A percentile compares a stretch with the other conserved stretches of the same genome.
Conservation (phyloP, 176 grass and related monocot species). For the Aegilops longissima region DNA sequence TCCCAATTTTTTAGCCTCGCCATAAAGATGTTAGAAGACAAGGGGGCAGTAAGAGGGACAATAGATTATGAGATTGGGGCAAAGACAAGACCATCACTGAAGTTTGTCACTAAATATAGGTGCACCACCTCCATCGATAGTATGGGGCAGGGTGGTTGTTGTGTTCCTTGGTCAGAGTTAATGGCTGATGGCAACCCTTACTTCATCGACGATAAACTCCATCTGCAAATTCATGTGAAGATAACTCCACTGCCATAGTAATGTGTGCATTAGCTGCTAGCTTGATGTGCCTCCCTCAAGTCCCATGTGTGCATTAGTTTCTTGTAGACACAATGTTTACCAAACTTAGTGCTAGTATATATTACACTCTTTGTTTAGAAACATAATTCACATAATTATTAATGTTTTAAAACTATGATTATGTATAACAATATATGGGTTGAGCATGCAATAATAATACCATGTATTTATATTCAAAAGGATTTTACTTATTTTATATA, state of each 20-base stretch:
- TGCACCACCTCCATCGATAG: constrained; percentile 66
- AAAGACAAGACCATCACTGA: constrained; percentile 47
- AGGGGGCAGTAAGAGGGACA: not conserved
- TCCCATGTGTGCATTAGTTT: too few species aligned
- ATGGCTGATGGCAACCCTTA: constrained; percentile 64
- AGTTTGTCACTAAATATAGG: constrained; percentile 79
- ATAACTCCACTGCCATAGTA: not conserved
- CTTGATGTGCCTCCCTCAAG: too few species aligned
- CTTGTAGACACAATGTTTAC: too few species aligned
- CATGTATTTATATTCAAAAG: too few species aligned
- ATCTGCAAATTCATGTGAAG: constrained; percentile 34
- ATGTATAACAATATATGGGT: too few species aligned
- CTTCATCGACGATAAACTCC: constrained; percentile 39
- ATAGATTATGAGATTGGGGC: constrained; percentile 43
- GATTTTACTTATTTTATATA: too few species aligned
- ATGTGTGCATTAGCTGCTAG: too few species aligned
- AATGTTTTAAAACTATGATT: too few species aligned
- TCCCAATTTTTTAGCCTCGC: constrained; percentile 57
- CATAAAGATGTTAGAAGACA: constrained; percentile 82
- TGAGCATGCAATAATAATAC: too few species aligned
- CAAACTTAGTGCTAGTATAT: too few species aligned
- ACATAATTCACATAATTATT: too few species aligned
- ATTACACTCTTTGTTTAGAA: too few species aligned
- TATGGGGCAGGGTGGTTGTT: constrained; percentile 52
- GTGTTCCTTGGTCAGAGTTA: constrained; percentile 64